Conservation (phyloP, 176 grass and related monocot genomes). For the Eleusine coracana region DNA sequence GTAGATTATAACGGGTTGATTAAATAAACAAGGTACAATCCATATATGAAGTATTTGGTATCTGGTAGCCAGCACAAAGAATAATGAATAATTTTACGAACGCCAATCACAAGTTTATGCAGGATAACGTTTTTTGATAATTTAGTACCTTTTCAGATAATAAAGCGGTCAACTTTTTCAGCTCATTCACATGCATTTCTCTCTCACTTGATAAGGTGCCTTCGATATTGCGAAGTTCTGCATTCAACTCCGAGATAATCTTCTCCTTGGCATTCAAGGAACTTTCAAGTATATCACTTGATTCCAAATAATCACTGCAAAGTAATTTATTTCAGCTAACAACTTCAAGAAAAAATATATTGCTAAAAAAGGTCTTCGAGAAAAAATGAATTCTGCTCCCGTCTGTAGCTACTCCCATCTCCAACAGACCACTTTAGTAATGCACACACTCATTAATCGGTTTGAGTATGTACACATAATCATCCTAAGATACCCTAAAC, state of each 20-base stretch:
- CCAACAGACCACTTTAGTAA: neutral
- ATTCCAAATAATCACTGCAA: slow-evolving; percentile 89
- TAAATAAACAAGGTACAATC: slow-evolving; percentile 19
- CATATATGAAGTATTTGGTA: slow-evolving; percentile 10
- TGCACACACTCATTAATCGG: neutral
- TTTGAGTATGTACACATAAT: neutral
- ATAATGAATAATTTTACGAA: slow-evolving; percentile 23
- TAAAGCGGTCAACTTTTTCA: slow-evolving; percentile 89
- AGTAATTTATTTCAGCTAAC: slow-evolving; percentile 30
- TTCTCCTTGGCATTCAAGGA: slow-evolving; percentile 99
- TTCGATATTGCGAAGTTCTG: slow-evolving; percentile 92
- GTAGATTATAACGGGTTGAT: neutral
- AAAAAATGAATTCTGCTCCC: neutral
- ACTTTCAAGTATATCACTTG: slow-evolving; percentile 88
- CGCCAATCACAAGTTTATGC: slow-evolving; percentile 1
- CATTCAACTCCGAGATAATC: slow-evolving; percentile 97
- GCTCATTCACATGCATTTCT: slow-evolving; percentile 83
- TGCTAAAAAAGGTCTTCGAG: neutral
- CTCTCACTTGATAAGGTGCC: slow-evolving; percentile 80
- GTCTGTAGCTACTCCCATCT: neutral
- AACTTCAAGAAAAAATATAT: neutral
- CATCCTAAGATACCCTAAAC: neutral
- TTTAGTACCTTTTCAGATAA: slow-evolving; percentile 83
- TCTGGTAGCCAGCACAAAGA: slow-evolving; percentile 20
- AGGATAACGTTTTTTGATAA: slow-evolving; percentile 11